Evolutionary conservation across 805 yeast genomes (phyloP).

Genomic region (Saccharomycopsis sp.): DNA sequence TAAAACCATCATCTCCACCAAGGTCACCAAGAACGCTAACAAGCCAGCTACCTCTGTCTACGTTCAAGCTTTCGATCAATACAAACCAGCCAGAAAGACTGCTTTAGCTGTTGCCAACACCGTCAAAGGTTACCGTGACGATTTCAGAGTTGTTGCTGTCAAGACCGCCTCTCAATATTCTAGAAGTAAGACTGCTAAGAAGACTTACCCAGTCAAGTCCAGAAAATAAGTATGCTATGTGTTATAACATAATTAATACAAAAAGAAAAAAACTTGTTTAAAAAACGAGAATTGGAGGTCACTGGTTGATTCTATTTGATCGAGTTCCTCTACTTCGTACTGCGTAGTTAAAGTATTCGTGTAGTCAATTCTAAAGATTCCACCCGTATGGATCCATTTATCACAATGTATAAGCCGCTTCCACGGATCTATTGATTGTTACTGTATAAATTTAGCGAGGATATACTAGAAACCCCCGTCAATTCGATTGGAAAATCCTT

Average conservation of each 20-base stretch:
- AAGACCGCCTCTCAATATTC: slow-evolving; percentile 40
- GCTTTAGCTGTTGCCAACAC: slow-evolving; percentile 41
- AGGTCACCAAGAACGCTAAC: slow-evolving; percentile 40
- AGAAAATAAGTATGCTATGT: slow-evolving; percentile 14
- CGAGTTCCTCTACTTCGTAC: too few relatives aligned
- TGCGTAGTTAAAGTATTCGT: too few relatives aligned
- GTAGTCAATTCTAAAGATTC: too few relatives aligned
- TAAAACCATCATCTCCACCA: slow-evolving; percentile 36
- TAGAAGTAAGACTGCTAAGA: slow-evolving; percentile 33
- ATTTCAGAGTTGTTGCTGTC: slow-evolving; percentile 42
- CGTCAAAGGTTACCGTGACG: slow-evolving; percentile 42
- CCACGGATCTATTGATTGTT: too few relatives aligned
- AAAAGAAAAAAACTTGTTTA: background rate
- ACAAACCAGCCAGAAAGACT: slow-evolving; percentile 37
- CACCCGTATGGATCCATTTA: too few relatives aligned
- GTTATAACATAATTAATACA: background rate
- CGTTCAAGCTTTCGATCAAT: slow-evolving; percentile 34
- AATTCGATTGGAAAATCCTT: too few relatives aligned
- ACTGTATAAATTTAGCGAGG: too few relatives aligned
- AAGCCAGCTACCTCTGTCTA: slow-evolving; percentile 39
- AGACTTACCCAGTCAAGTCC: slow-evolving; percentile 26
- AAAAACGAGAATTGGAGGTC: background rate
- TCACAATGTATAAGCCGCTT: too few relatives aligned
- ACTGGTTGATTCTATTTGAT: too few relatives aligned
- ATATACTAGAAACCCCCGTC: too few relatives aligned